These are phyloP conservation scores for Spathaspora arborariae DNA, from an alignment of 805 yeast genomes.

Conservation along the genomic window DNA sequence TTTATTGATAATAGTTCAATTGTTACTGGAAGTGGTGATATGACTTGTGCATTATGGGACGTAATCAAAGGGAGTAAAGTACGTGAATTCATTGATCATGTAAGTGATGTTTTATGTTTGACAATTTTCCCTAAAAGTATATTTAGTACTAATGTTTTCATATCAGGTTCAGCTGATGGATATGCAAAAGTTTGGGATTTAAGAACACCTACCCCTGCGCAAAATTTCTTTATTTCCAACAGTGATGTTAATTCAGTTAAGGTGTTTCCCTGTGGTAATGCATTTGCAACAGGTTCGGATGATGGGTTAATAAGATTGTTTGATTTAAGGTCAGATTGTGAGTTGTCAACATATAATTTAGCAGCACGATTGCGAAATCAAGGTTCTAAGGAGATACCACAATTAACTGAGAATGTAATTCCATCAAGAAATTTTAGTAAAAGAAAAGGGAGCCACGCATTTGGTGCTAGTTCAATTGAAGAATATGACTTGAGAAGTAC, in stretches of 20 bases:
- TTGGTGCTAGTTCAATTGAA: background rate
- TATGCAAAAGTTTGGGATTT: conserved; percentile 64
- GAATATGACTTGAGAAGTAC: background rate
- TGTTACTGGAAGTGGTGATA: conserved; percentile 77
- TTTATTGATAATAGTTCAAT: conserved; percentile 57
- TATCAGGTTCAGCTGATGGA: conserved; percentile 69
- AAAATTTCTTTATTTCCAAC: conserved; percentile 51
- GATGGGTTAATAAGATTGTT: conserved; percentile 68
- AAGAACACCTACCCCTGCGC: conserved; percentile 46
- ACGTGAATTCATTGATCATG: conserved; percentile 58
- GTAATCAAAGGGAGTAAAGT: conserved; percentile 52
- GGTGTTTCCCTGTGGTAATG: conserved; percentile 66
- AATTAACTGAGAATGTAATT: conserved; percentile 5
- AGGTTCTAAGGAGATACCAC: background rate
- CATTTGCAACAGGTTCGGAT: conserved; percentile 74
- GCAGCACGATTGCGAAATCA: background rate
- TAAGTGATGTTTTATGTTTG: conserved; percentile 66
- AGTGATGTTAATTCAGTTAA: conserved; percentile 60
- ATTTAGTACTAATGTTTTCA: conserved; percentile 35
- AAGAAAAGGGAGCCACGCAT: conserved; percentile 1
- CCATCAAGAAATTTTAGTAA: background rate
- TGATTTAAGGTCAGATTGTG: conserved; percentile 77
- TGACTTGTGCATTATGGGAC: conserved; percentile 81
- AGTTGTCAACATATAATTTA: conserved; percentile 46
- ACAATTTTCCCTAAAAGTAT: conserved; percentile 16